Conservation (phyloP, 495 filamentous ascomycete genomes). For the Lophiostoma macrostomum region DNA sequence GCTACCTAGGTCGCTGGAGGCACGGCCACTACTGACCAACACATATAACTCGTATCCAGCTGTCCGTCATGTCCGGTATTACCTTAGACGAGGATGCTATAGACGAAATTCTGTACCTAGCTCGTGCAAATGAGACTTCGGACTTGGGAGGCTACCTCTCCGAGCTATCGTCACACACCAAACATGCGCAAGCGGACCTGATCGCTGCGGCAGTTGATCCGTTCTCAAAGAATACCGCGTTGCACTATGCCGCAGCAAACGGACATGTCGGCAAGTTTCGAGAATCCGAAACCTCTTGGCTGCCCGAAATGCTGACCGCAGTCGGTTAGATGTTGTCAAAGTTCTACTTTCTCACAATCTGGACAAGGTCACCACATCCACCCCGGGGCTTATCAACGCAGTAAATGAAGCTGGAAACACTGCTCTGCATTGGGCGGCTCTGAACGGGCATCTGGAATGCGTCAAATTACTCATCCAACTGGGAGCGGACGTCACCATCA, state of each 20-base stretch:
- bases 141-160: slow-evolving; percentile 63
- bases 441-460: slow-evolving; percentile 78
- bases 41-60: neutral
- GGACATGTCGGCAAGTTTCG: slow-evolving; percentile 65
- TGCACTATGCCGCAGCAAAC: slow-evolving; percentile 91
- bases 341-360: slow-evolving; percentile 37
- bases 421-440: slow-evolving; percentile 83
- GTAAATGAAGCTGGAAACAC: slow-evolving; percentile 82
- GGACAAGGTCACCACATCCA: slow-evolving; percentile 26
- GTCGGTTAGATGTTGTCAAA: slow-evolving; percentile 21
- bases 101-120: slow-evolving; percentile 82
- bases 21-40: neutral
- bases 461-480: slow-evolving; percentile 72
- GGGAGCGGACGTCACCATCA: slow-evolving; percentile 68
- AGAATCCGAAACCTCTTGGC: neutral
- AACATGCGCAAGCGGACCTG: slow-evolving; percentile 52
- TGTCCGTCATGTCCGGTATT: slow-evolving; percentile 45
- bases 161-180: slow-evolving; percentile 55
- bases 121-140: slow-evolving; percentile 68
- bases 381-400: slow-evolving; percentile 54
- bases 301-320: slow-evolving; percentile 7
- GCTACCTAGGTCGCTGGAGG: neutral
- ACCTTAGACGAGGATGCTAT: slow-evolving; percentile 60
- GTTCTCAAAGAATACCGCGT: slow-evolving; percentile 63
- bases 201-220: slow-evolving; percentile 65